phyloP scores from a whole-genome alignment of 441 rosid species.

The Daphne laureola region DNA sequence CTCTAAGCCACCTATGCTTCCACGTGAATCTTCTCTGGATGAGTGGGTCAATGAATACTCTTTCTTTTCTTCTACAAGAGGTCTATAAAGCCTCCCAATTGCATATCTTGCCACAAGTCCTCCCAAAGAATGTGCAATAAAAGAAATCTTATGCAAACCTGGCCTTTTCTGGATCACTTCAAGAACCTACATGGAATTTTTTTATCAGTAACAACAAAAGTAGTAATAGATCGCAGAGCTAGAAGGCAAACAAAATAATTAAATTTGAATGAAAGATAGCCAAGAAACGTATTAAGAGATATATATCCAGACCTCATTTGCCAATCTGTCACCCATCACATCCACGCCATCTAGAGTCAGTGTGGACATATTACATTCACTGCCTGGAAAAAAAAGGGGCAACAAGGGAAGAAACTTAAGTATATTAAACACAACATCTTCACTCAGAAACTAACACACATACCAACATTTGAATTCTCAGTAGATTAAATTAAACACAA shows the following conservation, averaged over 20 bases:
- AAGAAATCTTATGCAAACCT: conserved; percentile 67
- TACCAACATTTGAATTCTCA: too few relatives aligned
- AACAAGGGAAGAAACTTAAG: conserved; percentile 1
- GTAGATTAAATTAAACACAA: not conserved
- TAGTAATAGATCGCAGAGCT: not conserved
- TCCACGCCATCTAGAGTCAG: conserved; percentile 89
- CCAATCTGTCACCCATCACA: conserved; percentile 95
- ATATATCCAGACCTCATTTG: conserved; percentile 49
- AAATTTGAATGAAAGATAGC: not conserved
- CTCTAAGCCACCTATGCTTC: conserved; percentile 74
- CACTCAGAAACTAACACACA: not conserved
- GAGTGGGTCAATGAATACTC: conserved; percentile 21
- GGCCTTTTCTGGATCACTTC: conserved; percentile 62
- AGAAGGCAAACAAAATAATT: conserved; percentile 2
- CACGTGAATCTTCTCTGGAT: conserved; percentile 24
- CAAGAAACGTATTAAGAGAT: not conserved
- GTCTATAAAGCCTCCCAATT: conserved; percentile 79
- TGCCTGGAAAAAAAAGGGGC: conserved; percentile 43
- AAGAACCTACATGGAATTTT: conserved; percentile 41
- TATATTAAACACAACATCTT: not conserved
- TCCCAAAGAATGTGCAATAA: conserved; percentile 96
- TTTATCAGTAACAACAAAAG: conserved; percentile 10
- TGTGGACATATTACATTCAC: conserved; percentile 57
- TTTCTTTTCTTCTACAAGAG: conserved; percentile 24
- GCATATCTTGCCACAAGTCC: conserved; percentile 94